Conservation (phyloP, 2,329 filamentous ascomycete species). For the Fusarium dimerum region DNA sequence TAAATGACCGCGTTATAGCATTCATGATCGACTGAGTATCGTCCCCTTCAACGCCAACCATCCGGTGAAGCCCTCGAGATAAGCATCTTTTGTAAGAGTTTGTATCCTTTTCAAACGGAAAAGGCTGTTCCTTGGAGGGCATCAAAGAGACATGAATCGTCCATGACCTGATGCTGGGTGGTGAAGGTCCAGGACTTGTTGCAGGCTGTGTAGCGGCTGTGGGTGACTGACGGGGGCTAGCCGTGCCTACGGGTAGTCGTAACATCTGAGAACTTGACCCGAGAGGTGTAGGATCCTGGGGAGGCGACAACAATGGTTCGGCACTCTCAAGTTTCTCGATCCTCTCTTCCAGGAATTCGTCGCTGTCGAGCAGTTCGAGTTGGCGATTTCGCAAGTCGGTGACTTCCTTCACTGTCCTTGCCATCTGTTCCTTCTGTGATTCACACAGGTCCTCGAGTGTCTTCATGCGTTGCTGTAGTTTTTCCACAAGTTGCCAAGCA, state of each 20-base stretch:
- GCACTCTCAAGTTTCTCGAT: constrained; percentile 47
- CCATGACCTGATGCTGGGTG: constrained; percentile 44
- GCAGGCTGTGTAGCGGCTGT: constrained; percentile 3
- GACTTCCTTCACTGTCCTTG: constrained; percentile 42
- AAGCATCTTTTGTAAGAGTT: constrained; percentile 62
- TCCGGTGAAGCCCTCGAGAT: constrained; percentile 60
- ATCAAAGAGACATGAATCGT: constrained; percentile 62
- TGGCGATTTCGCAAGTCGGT: constrained; percentile 50
- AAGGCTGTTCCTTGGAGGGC: constrained; percentile 53
- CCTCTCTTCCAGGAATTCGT: constrained; percentile 55
- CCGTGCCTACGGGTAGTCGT: too few species aligned
- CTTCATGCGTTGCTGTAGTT: constrained; percentile 42
- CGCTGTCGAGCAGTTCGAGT: constrained; percentile 51
- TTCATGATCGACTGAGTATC: constrained; percentile 49
- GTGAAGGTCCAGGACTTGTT: constrained; percentile 6
- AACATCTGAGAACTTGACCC: neutral
- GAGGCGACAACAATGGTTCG: constrained; percentile 24
- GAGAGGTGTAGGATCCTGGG: constrained; percentile 17
- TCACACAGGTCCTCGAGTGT: constrained; percentile 39
- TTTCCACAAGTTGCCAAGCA: constrained; percentile 53
- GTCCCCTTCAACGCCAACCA: constrained; percentile 54
- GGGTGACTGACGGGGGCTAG: constrained; percentile 17
- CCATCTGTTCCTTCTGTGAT: constrained; percentile 43
- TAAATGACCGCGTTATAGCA: constrained; percentile 53
- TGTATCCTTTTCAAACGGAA: constrained; percentile 64